Base-by-base conservation (phyloP, 345 rosid species). In the Noccaea caerulescens region DNA sequence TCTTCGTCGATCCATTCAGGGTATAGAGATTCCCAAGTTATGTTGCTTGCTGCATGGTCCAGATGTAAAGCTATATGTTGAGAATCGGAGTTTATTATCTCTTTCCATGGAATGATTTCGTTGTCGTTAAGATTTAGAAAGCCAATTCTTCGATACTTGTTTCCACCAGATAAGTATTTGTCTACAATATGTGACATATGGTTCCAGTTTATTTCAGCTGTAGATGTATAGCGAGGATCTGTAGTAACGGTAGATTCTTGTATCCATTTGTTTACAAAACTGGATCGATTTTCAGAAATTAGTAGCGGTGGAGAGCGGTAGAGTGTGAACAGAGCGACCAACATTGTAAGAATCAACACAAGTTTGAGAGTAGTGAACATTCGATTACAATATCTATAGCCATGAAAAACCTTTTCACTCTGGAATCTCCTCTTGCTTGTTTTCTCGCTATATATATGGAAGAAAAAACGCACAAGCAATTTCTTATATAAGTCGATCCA, bases 1-100 rank as follows among this genome's bases (percentile, higher is more conserved):
- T 87, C 98, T 82, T 92, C 96, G 20, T 92, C 98, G 61, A 90
- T 92, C 98, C 98, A 88, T 69, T 92, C 96, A 8, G 95, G 96
- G 66, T 90, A 92, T 8, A 92, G 62, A 33, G 85, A 80, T 72
- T 92, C 95, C 98, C 95, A 92, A 41, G 93, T 85, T 44, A 88
- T 36, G 52, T 83, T 82, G 23, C 59, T 60, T 10, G 78, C 72
- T 6, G 73, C 79, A 65, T 75, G 55, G 27, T 84, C 79, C 3
- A 90, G 80, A 54, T 73, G 87, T 75, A 90, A 76, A 73, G 73
- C 63, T 52, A 88, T 82, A 77, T 85, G 93, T 62, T 85, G 86
- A 53, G 82, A 81, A 51, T 87, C 86, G 7, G 87, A 88, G 57
- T 72, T 72, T 23, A 80, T 49, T 20, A 87, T 76, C 66, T 82